phyloP scores from a whole-genome alignment of 495 filamentous ascomycete genomes.

The Tuber calosporum region DNA sequence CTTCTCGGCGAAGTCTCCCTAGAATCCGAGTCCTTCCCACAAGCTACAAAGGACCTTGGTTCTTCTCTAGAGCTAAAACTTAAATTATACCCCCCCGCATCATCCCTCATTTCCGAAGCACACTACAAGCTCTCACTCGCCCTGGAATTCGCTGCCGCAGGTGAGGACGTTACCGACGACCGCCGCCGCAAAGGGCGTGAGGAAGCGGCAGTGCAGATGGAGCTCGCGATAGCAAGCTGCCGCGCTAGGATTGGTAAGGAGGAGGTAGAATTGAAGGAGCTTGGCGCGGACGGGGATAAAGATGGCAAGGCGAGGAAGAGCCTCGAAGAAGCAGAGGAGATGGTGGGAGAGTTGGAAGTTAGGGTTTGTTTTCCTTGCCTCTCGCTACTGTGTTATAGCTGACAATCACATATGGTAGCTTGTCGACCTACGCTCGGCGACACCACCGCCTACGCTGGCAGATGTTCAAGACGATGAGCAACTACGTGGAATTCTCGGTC shows the following conservation, averaged over 20 bases:
- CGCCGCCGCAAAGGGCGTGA: conserved; percentile 62
- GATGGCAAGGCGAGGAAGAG: conserved; percentile 49
- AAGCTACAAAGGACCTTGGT: conserved; percentile 72
- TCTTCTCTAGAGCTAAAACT: conserved; percentile 68
- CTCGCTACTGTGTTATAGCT: not conserved
- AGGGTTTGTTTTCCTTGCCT: conserved; percentile 34
- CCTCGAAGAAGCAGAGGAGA: conserved; percentile 77
- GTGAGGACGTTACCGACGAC: conserved; percentile 45
- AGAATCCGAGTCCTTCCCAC: conserved; percentile 76
- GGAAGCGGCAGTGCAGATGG: conserved; percentile 69
- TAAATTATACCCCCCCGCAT: conserved; percentile 67
- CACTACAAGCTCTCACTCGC: conserved; percentile 94
- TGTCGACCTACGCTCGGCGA: conserved; percentile 57
- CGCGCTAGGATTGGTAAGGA: conserved; percentile 67
- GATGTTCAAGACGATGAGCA: conserved; percentile 43
- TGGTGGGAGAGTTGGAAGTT: conserved; percentile 49
- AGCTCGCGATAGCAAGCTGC: conserved; percentile 73
- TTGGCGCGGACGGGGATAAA: conserved; percentile 51
- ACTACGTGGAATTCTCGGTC: conserved; percentile 63
- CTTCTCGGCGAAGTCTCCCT: conserved; percentile 70
- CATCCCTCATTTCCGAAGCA: conserved; percentile 78
- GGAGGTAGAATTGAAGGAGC: conserved; percentile 54
- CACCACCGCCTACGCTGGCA: conserved; percentile 52
- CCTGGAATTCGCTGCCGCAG: conserved; percentile 66
- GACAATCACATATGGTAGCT: conserved; percentile 48